Evolutionary conservation across 805 yeast species (phyloP).

Genomic region (Dipodascus albidus): DNA sequence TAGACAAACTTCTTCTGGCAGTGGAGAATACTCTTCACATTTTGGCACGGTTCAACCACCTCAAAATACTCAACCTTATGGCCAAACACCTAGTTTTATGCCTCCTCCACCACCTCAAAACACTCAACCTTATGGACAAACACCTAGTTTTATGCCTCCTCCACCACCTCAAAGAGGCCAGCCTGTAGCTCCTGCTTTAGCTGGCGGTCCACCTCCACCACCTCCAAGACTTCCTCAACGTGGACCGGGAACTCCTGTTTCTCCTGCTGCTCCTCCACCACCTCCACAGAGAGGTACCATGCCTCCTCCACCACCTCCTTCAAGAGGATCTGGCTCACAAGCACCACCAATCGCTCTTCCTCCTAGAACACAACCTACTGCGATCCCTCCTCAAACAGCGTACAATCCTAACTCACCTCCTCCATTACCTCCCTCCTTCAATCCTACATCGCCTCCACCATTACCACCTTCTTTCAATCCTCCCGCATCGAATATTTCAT

Average conservation of each 20-base stretch:
- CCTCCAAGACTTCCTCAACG: slow-evolving; percentile 6
- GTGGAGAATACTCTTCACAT: slow-evolving; percentile 11
- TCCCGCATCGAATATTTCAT: slow-evolving; percentile 14
- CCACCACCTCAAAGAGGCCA: slow-evolving; percentile 15
- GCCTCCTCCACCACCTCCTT: slow-evolving; percentile 13
- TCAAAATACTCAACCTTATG: slow-evolving; percentile 10
- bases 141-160: slow-evolving; percentile 7
- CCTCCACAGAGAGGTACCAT: slow-evolving; percentile 7
- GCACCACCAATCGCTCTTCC: slow-evolving; percentile 10
- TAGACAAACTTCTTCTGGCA: slow-evolving; percentile 13
- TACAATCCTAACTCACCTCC: slow-evolving; percentile 17
- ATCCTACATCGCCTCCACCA: slow-evolving; percentile 12
- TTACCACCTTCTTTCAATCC: slow-evolving; percentile 11
- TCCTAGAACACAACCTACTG: slow-evolving; percentile 9
- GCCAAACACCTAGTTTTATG: slow-evolving; percentile 1
- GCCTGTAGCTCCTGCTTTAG: slow-evolving; percentile 15
- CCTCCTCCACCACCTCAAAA: slow-evolving; percentile 12
- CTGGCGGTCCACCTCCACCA: slow-evolving; percentile 10
- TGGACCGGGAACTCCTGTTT: slow-evolving; percentile 3
- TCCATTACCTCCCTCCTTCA: slow-evolving; percentile 15
- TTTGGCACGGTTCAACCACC: slow-evolving; percentile 13
- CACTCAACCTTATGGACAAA: slow-evolving; percentile 4
- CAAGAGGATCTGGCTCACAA: slow-evolving; percentile 8
- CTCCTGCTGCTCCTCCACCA: slow-evolving; percentile 7
- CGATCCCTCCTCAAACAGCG: slow-evolving; percentile 8